These are phyloP conservation scores for Pichia sp. DNA, from an alignment of 1,139 yeast species.

Conservation along the genomic window DNA sequence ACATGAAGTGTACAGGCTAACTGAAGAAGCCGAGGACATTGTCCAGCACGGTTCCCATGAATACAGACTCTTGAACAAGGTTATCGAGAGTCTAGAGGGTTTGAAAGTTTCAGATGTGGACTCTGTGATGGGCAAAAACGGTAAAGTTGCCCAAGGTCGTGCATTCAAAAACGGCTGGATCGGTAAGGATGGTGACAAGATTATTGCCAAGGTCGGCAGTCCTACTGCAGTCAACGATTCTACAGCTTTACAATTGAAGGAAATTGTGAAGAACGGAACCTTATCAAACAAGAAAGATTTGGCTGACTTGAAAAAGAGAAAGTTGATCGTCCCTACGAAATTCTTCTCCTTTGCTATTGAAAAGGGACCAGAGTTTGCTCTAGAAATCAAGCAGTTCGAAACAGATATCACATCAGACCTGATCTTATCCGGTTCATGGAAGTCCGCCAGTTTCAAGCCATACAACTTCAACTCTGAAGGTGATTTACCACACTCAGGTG, in stretches of 20 bases:
- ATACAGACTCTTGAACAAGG: conserved; percentile 71
- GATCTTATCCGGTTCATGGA: conserved; percentile 80
- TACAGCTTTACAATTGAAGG: conserved; percentile 61
- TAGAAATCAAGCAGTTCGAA: conserved; percentile 75
- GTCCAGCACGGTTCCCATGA: conserved; percentile 85
- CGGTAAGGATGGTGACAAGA: conserved; percentile 73
- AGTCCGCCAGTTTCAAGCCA: conserved; percentile 80
- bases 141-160: conserved; percentile 91
- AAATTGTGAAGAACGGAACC: conserved; percentile 55
- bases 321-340: conserved; percentile 70
- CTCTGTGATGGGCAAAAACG: conserved; percentile 71
- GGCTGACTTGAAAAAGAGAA: conserved; percentile 88
- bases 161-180: conserved; percentile 99
- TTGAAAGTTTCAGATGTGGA: conserved; percentile 80
- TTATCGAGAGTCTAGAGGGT: conserved; percentile 70
- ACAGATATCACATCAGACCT: conserved; percentile 94
- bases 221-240: conserved; percentile 53
- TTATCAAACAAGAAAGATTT: conserved; percentile 53
- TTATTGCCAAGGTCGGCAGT: conserved; percentile 50
- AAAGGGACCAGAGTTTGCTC: conserved; percentile 81
- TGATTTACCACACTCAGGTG: conserved; percentile 78
- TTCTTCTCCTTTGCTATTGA: conserved; percentile 67
- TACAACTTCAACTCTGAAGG: conserved; percentile 97
- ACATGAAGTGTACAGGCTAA: conserved; percentile 68
- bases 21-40: conserved; percentile 80